Evolutionary conservation across 1,284 basidiomycete species (phyloP).

Genomic region (Ustilago vetiveriae): DNA sequence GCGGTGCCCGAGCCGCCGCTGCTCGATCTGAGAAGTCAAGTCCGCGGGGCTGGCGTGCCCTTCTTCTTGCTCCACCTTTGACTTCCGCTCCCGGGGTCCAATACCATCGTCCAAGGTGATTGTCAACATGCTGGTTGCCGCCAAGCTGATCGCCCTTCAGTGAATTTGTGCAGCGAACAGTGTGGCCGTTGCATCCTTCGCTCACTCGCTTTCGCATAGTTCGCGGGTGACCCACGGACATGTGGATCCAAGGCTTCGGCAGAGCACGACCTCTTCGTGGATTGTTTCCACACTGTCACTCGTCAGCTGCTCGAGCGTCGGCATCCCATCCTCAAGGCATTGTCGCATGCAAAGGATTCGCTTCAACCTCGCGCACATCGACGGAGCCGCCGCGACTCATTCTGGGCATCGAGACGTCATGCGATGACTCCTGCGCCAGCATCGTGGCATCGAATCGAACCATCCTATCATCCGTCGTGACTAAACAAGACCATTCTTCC

Average conservation of each 20-base stretch:
- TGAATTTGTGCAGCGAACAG: too few relatives aligned
- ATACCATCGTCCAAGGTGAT: too few relatives aligned
- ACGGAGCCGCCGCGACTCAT: constrained; percentile 22
- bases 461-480: constrained; percentile 56
- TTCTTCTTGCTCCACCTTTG: too few relatives aligned
- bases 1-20: too few relatives aligned
- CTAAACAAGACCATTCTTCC: constrained; percentile 59
- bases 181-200: too few relatives aligned
- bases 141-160: too few relatives aligned
- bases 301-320: not conserved
- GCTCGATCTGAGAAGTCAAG: too few relatives aligned
- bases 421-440: constrained; percentile 64
- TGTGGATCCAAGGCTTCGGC: constrained; percentile 12
- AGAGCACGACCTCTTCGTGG: not conserved
- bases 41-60: too few relatives aligned
- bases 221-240: too few relatives aligned
- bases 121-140: too few relatives aligned
- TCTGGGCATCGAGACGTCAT: constrained; percentile 64
- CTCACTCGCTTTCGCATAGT: too few relatives aligned
- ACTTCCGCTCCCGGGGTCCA: too few relatives aligned
- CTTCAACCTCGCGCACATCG: not conserved
- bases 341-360: not conserved
- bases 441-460: constrained; percentile 51
- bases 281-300: not conserved
- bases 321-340: not conserved